These are phyloP conservation scores for Cryptococcus hybrid DNA, from an alignment of 1,284 basidiomycete species.

Conservation along the genomic window DNA sequence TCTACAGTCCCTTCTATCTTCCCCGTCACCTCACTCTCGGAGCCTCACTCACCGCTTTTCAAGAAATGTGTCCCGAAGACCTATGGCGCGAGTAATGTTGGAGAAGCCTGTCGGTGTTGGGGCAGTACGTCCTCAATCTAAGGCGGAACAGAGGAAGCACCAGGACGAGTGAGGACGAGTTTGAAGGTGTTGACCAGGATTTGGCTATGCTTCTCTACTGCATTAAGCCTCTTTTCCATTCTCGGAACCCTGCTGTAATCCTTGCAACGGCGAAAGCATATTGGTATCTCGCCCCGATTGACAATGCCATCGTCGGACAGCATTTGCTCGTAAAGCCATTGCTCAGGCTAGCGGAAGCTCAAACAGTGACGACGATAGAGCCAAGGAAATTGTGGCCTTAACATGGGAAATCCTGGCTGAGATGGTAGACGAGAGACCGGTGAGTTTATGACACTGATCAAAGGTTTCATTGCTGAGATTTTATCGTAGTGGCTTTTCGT, in stretches of 20 bases:
- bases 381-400: conserved; percentile 66
- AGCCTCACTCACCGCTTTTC: conserved; percentile 79
- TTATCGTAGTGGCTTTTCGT: conserved; percentile 59
- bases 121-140: conserved; percentile 4
- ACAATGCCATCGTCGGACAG: conserved; percentile 34
- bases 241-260: conserved; percentile 80
- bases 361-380: conserved; percentile 26
- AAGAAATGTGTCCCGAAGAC: conserved; percentile 75
- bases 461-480: conserved; percentile 3
- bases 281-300: conserved; percentile 66
- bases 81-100: conserved; percentile 78
- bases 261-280: conserved; percentile 68
- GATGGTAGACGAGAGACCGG: conserved; percentile 62
- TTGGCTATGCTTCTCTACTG: conserved; percentile 71
- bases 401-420: conserved; percentile 67
- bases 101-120: conserved; percentile 59
- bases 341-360: conserved; percentile 41
- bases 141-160: not conserved
- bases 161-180: conserved; percentile 38
- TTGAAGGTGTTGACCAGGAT: conserved; percentile 65
- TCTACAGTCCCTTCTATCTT: conserved; percentile 70
- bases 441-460: conserved; percentile 47
- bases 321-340: conserved; percentile 39
- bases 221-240: conserved; percentile 73
- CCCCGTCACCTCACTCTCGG: conserved; percentile 86